Conservation (phyloP, 2,329 filamentous ascomycete species). For the Sclerotinia nivalis region DNA sequence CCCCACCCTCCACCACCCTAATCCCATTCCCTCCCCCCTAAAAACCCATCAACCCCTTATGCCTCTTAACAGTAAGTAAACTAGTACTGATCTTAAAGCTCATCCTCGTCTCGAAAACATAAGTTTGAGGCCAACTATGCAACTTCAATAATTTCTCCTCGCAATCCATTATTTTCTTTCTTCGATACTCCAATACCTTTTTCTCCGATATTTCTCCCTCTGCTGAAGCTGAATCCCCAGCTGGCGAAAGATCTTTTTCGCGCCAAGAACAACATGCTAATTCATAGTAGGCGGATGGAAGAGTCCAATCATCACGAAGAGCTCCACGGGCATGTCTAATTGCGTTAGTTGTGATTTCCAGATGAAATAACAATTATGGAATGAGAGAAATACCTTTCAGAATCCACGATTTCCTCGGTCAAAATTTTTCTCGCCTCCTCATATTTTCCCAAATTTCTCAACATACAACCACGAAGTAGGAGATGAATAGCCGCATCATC, state of each 20-base stretch:
- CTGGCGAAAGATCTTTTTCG: constrained; percentile 49
- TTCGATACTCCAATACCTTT: constrained; percentile 61
- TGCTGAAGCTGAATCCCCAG: constrained; percentile 42
- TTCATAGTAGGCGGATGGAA: constrained; percentile 81
- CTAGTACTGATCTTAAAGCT: constrained; percentile 57
- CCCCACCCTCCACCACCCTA: background rate
- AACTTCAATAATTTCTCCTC: constrained; percentile 65
- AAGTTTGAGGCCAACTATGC: constrained; percentile 70
- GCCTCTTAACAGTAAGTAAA: constrained; percentile 35
- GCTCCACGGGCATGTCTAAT: constrained; percentile 55
- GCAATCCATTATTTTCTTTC: constrained; percentile 58
- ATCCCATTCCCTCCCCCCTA: background rate
- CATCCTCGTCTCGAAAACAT: constrained; percentile 71
- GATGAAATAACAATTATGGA: background rate
- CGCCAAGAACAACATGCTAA: constrained; percentile 80
- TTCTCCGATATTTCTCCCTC: constrained; percentile 62
- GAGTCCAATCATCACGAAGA: constrained; percentile 67
- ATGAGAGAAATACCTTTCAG: constrained; percentile 58
- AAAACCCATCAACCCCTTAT: constrained; percentile 33
- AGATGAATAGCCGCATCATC: constrained; percentile 66
- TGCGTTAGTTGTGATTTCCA: constrained; percentile 25
- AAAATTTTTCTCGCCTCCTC: constrained; percentile 67
- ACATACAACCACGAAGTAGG: constrained; percentile 65
- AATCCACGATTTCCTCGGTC: constrained; percentile 59
- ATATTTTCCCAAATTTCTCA: constrained; percentile 62